phyloP scores from a whole-genome alignment of 116 monocot genomes.

The Phalaenopsis hybrid region DNA sequence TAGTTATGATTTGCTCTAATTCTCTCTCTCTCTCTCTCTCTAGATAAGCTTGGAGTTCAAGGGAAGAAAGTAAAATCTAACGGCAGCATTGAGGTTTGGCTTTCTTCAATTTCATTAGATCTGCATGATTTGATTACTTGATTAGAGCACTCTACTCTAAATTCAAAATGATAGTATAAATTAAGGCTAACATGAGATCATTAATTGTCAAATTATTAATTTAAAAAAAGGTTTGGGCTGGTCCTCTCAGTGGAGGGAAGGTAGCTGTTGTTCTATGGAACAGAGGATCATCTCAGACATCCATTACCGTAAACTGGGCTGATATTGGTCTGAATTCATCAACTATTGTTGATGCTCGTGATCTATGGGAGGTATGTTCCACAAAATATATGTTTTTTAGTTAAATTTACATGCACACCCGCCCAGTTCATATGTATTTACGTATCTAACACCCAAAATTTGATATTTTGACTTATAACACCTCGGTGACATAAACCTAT shows the following conservation, averaged over 20 bases:
- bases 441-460: no score
- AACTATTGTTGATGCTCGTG: conserved; percentile 32
- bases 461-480: no score
- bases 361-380: conserved; percentile 69
- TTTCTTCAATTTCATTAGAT: background rate
- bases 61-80: conserved; percentile 61
- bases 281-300: conserved; percentile 31
- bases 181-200: background rate
- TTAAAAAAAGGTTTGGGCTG: conserved; percentile 59
- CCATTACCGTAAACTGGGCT: conserved; percentile 49
- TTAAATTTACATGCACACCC: background rate
- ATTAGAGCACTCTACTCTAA: background rate
- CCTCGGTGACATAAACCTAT: no score
- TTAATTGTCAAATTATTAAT: background rate
- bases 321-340: conserved; percentile 51
- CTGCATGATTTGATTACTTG: no score
- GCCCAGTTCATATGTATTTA: no score
- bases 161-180: background rate
- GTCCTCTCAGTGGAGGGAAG: conserved; percentile 55
- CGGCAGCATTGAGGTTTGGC: conserved; percentile 47
- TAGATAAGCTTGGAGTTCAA: conserved; percentile 76
- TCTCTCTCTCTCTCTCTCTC: background rate
- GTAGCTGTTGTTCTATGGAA: conserved; percentile 79
- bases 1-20: background rate
- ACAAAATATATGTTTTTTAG: background rate